phyloP scores from a whole-genome alignment of 139 green algal species.

The Mychonastes homosphaera region DNA sequence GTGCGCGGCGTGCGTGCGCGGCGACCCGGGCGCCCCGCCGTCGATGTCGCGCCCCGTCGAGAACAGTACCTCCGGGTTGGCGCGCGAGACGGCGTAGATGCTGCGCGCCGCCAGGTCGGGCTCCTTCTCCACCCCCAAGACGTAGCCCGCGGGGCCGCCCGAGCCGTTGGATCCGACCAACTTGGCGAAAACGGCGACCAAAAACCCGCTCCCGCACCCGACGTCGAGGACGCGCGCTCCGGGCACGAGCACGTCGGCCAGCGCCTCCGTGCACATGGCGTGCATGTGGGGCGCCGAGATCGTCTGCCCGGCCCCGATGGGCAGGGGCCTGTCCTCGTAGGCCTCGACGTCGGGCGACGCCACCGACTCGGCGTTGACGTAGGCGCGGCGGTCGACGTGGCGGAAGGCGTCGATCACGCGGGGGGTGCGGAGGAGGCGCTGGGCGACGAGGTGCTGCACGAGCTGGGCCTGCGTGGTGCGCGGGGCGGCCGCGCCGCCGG shows the following conservation, averaged over 20 bases:
- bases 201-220: no score
- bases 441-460: conserved; percentile 16
- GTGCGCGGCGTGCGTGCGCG: no score
- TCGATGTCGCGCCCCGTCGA: no score
- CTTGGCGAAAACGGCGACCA: no score
- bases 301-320: conserved; percentile 58
- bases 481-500: no score
- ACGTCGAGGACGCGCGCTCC: conserved; percentile 76
- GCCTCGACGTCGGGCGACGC: not conserved
- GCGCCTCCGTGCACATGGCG: conserved; percentile 74
- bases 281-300: conserved; percentile 95
- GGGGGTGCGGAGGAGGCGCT: conserved; percentile 18
- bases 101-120: no score
- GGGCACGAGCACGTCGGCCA: conserved; percentile 29
- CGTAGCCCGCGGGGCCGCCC: conserved; percentile 24
- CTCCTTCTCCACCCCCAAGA: conserved; percentile 57
- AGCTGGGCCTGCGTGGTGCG: conserved; percentile 14
- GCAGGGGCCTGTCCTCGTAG: conserved; percentile 39
- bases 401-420: conserved; percentile 19
- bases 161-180: no score
- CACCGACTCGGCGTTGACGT: conserved; percentile 3
- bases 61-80: no score
- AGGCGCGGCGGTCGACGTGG: conserved; percentile 10
- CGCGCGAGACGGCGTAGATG: no score
- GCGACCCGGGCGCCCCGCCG: no score